phyloP scores from a whole-genome alignment of 768 basidiomycete species.

The Calocybe gangraenosa region DNA sequence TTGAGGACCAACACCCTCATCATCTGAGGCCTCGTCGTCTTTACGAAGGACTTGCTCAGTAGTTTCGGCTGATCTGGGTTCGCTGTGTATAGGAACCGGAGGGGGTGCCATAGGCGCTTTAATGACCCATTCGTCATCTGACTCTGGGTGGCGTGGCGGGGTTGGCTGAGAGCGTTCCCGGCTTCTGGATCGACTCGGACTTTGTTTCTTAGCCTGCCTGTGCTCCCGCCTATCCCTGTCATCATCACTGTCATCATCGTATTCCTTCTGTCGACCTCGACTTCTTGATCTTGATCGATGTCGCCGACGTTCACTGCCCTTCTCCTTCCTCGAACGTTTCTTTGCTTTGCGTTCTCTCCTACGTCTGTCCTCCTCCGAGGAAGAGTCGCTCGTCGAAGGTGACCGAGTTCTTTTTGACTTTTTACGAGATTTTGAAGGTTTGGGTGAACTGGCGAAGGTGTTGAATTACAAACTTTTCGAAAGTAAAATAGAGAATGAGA shows the following conservation, averaged over 20 bases:
- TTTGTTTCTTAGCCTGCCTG: slow-evolving; percentile 18
- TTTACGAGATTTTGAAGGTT: slow-evolving; percentile 50
- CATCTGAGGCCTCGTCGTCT: slow-evolving; percentile 33
- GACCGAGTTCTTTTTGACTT: slow-evolving; percentile 59
- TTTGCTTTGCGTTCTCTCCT: slow-evolving; percentile 58
- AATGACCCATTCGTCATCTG: slow-evolving; percentile 61
- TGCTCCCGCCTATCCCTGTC: slow-evolving; percentile 29
- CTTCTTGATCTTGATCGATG: slow-evolving; percentile 31
- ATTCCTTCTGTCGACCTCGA: slow-evolving; percentile 25
- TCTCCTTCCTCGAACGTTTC: slow-evolving; percentile 49
- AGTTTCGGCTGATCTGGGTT: slow-evolving; percentile 10
- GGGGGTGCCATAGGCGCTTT: slow-evolving; percentile 34
- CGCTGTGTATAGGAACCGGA: slow-evolving; percentile 13
- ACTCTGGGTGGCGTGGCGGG: slow-evolving; percentile 22
- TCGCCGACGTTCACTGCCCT: slow-evolving; percentile 35
- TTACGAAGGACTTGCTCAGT: slow-evolving; percentile 16
- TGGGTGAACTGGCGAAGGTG: slow-evolving; percentile 43
- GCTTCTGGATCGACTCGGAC: slow-evolving; percentile 27
- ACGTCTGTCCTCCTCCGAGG: slow-evolving; percentile 55
- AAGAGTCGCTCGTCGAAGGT: slow-evolving; percentile 43
- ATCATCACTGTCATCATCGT: slow-evolving; percentile 35
- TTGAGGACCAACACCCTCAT: slow-evolving; percentile 74
- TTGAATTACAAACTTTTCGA: neutral
- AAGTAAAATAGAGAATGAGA: slow-evolving; percentile 7
- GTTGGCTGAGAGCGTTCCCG: slow-evolving; percentile 26